Evolutionary conservation across 352 stramenopile genomes (phyloP).

Genomic region (Phytopythium ostracodes): DNA sequence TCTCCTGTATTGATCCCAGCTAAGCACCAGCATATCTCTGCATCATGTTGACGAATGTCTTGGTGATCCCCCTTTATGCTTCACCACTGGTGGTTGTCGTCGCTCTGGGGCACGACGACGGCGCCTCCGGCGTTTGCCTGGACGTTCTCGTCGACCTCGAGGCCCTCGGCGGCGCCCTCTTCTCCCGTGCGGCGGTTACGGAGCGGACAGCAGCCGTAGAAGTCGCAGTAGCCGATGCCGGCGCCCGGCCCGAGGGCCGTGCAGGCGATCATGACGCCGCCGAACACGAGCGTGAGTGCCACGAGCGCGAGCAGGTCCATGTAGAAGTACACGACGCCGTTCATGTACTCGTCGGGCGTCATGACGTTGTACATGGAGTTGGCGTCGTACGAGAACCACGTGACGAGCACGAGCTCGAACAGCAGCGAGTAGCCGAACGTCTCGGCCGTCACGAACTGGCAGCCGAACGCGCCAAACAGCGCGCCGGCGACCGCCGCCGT

Average conservation of each 20-base stretch:
- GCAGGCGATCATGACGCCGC: slow-evolving; percentile 24
- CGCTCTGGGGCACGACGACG: slow-evolving; percentile 2
- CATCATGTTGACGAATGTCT: too few relatives aligned
- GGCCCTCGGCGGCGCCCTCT: slow-evolving; percentile 7
- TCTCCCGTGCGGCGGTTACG: slow-evolving; percentile 9
- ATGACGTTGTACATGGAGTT: slow-evolving; percentile 54
- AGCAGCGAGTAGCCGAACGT: slow-evolving; percentile 34
- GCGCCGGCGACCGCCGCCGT: slow-evolving; percentile 17
- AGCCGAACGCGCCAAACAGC: slow-evolving; percentile 19
- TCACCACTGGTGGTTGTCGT: slow-evolving; percentile 4
- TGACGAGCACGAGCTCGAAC: slow-evolving; percentile 41
- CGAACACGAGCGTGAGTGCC: slow-evolving; percentile 33
- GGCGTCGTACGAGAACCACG: slow-evolving; percentile 53
- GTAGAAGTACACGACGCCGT: slow-evolving; percentile 65
- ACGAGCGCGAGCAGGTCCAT: slow-evolving; percentile 52
- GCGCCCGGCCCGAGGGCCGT: slow-evolving; percentile 28
- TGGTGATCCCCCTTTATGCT: too few relatives aligned
- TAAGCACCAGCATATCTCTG: too few relatives aligned
- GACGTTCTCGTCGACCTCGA: neutral
- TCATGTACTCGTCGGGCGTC: slow-evolving; percentile 64
- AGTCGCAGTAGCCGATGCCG: slow-evolving; percentile 29
- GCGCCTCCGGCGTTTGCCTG: neutral
- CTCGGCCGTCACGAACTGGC: slow-evolving; percentile 25
- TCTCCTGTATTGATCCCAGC: too few relatives aligned
- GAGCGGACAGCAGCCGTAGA: slow-evolving; percentile 29